A percentile compares a stretch with the other conserved stretches of the same genome.
phyloP scores from a whole-genome alignment of 2,329 filamentous ascomycete genomes.

The Neurospora crassa region DNA sequence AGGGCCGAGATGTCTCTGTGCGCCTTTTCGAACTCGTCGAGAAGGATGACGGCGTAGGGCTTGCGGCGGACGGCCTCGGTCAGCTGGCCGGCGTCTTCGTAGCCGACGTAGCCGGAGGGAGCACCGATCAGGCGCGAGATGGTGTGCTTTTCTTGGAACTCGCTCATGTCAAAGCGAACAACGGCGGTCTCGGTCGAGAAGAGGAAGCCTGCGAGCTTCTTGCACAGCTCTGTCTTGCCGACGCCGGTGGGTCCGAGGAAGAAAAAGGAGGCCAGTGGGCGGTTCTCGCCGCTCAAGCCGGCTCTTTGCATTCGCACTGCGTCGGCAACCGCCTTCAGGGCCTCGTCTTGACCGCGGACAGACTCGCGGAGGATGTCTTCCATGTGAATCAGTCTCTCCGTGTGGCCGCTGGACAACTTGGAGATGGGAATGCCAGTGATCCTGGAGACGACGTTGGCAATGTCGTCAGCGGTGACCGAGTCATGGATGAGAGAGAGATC shows the following conservation, averaged over 20 bases:
- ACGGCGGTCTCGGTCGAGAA: constrained; percentile 90
- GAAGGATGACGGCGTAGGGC: constrained; percentile 87
- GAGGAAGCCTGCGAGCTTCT: constrained; percentile 86
- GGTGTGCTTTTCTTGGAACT: constrained; percentile 96
- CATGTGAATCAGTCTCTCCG: constrained; percentile 93
- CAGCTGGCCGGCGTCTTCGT: constrained; percentile 91
- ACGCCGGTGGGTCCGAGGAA: constrained; percentile 95
- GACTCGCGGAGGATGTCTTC: constrained; percentile 78
- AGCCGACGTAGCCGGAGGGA: constrained; percentile 90
- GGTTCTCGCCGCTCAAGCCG: constrained; percentile 82
- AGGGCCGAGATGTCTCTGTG: constrained; percentile 90
- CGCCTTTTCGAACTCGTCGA: constrained; percentile 97
- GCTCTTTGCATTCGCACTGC: constrained; percentile 91
- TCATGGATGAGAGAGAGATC: constrained; percentile 70
- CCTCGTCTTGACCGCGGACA: constrained; percentile 89
- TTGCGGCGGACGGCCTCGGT: constrained; percentile 93
- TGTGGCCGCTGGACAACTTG: constrained; percentile 86
- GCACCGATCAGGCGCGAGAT: constrained; percentile 87
- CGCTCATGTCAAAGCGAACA: constrained; percentile 92
- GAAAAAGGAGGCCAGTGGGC: constrained; percentile 91
- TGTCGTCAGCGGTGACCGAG: constrained; percentile 90
- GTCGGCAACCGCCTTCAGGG: constrained; percentile 80
- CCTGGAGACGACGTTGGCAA: constrained; percentile 81
- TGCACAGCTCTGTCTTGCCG: constrained; percentile 94
- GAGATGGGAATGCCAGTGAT: constrained; percentile 88